Conservation (phyloP, 345 rosid species). For the Dipteronia dyeriana region DNA sequence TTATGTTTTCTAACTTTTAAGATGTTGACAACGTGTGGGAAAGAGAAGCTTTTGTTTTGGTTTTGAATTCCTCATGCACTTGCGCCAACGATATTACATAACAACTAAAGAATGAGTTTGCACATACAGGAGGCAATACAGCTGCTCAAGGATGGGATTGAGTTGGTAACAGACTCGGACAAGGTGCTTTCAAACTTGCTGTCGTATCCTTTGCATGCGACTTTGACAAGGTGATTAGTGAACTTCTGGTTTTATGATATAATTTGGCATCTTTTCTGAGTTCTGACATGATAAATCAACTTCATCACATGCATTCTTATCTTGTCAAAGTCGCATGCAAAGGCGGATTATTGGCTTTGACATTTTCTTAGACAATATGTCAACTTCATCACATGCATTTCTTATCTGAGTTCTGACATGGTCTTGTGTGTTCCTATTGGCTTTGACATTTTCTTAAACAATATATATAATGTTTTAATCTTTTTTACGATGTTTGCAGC, state of each 20-base stretch:
- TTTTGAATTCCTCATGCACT: not conserved
- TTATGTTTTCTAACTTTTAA: constrained; percentile 1
- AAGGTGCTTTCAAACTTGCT: constrained; percentile 71
- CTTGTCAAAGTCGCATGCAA: too few relatives aligned
- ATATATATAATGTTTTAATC: not conserved
- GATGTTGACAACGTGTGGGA: not conserved
- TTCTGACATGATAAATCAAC: too few relatives aligned
- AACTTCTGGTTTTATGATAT: constrained; percentile 1
- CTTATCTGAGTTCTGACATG: not conserved
- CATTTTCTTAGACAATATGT: too few relatives aligned
- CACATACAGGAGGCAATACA: constrained; percentile 74
- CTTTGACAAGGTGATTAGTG: constrained; percentile 62
- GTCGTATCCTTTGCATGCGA: constrained; percentile 77
- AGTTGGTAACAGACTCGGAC: constrained; percentile 88
- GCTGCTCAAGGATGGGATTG: constrained; percentile 95
- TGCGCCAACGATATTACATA: not conserved
- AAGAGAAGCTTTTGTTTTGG: not conserved
- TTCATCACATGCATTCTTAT: not conserved
- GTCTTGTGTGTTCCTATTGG: not conserved
- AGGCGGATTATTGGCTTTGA: too few relatives aligned
- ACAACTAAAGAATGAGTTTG: constrained; percentile 15
- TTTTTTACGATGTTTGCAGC: constrained; percentile 37
- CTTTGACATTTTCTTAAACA: not conserved
- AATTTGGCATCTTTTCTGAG: not conserved
- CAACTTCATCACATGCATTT: not conserved